phyloP scores from a whole-genome alignment of 2,329 filamentous ascomycete species.

The Aspergillus ruber region DNA sequence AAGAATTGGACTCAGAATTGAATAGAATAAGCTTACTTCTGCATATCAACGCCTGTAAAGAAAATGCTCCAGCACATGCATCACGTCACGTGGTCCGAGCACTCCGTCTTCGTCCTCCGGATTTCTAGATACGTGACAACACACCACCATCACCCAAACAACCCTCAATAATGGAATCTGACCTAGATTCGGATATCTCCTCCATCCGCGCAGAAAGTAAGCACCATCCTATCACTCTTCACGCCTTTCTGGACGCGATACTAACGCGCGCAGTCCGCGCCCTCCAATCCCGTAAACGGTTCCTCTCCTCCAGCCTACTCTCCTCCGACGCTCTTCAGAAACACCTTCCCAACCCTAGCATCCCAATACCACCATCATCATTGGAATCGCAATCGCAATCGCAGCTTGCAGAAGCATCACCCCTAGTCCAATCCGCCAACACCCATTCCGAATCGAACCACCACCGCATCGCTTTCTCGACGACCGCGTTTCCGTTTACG shows the following conservation, averaged over 20 bases:
- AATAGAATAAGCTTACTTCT: not conserved
- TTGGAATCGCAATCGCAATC: not conserved
- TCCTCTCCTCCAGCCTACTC: conserved; percentile 37
- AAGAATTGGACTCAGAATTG: not conserved
- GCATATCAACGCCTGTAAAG: too few relatives aligned
- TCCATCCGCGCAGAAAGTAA: conserved; percentile 37
- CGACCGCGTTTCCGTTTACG: conserved; percentile 41
- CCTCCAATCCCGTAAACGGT: conserved; percentile 32
- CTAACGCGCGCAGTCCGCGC: conserved; percentile 28
- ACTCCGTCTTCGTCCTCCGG: not conserved
- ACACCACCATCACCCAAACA: not conserved
- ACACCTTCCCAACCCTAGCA: conserved; percentile 11
- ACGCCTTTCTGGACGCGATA: too few relatives aligned
- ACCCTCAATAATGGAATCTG: conserved; percentile 11
- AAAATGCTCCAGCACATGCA: too few relatives aligned
- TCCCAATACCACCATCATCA: not conserved
- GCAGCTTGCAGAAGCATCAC: conserved; percentile 22
- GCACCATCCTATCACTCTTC: conserved; percentile 9
- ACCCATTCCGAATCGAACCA: conserved; percentile 33
- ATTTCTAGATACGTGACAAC: not conserved
- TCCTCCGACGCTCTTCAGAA: conserved; percentile 33
- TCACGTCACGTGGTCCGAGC: not conserved
- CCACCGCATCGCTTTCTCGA: conserved; percentile 40
- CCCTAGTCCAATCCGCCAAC: conserved; percentile 23
- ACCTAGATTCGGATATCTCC: conserved; percentile 36